Evolutionary conservation across 1,284 basidiomycete genomes (phyloP).

Genomic region (Ustilago hordei): DNA sequence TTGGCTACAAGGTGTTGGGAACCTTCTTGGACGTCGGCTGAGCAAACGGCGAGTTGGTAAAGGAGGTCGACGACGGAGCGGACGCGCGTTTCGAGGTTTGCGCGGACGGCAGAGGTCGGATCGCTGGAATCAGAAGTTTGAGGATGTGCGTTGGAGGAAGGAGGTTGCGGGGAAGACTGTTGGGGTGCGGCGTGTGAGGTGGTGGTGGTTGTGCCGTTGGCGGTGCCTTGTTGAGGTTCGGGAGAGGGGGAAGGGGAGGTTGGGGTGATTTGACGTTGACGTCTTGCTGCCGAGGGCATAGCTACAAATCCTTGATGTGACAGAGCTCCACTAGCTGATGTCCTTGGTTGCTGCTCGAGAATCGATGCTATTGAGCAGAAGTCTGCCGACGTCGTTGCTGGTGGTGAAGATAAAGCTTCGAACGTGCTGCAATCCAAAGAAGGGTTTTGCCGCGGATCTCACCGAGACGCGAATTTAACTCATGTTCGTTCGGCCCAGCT

Average conservation of each 20-base stretch:
- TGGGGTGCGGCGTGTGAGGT: background rate
- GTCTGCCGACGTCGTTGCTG: background rate
- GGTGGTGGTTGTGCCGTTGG: slow-evolving; percentile 22
- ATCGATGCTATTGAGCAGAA: background rate
- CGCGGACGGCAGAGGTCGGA: slow-evolving; percentile 42
- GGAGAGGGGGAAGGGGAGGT: slow-evolving; percentile 51
- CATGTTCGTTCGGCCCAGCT: background rate
- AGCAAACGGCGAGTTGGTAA: slow-evolving; percentile 63
- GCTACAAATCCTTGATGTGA: background rate
- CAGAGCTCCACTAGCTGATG: background rate
- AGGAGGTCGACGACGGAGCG: slow-evolving; percentile 61
- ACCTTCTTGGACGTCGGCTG: slow-evolving; percentile 63
- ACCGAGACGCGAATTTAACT: slow-evolving; percentile 11
- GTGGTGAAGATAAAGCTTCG: background rate
- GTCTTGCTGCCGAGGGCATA: slow-evolving; percentile 36
- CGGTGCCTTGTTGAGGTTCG: slow-evolving; percentile 29
- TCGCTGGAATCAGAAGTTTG: background rate
- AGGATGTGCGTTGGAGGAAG: background rate
- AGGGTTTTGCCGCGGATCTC: background rate
- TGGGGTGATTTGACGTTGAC: slow-evolving; percentile 43
- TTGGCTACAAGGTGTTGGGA: slow-evolving; percentile 54
- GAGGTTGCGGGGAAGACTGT: background rate
- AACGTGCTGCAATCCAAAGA: background rate
- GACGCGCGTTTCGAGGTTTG: slow-evolving; percentile 56
- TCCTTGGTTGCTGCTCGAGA: background rate